phyloP scores from a whole-genome alignment of 2,329 filamentous ascomycete genomes.

The Fusarium setosum region DNA sequence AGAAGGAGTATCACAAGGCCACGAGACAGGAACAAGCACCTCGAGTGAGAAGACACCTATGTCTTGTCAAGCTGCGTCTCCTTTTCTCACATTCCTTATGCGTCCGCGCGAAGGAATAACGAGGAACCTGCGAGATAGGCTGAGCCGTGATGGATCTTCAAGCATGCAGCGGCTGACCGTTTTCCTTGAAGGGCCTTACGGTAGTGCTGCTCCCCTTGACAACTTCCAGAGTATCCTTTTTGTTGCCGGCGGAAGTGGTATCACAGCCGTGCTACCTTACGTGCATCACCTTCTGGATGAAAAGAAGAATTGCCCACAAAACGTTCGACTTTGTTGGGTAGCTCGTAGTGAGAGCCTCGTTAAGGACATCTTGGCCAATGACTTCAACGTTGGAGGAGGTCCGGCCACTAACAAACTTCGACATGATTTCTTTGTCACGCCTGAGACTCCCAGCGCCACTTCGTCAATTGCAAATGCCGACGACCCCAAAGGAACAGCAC shows the following conservation, averaged over 20 bases:
- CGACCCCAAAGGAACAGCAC: background rate
- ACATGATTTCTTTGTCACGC: background rate
- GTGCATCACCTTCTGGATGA: background rate
- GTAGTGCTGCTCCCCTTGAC: background rate
- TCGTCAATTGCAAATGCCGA: background rate
- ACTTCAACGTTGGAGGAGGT: background rate
- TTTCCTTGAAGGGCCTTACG: background rate
- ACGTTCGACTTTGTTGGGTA: background rate
- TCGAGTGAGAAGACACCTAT: background rate
- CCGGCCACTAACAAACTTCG: background rate
- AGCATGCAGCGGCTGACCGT: background rate
- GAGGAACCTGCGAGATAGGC: background rate
- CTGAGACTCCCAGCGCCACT: background rate
- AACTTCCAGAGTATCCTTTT: background rate
- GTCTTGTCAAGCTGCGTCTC: no score
- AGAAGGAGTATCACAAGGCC: background rate
- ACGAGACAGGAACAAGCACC: no score
- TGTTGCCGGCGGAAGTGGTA: background rate
- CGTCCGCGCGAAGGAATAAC: background rate
- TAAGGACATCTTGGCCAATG: background rate
- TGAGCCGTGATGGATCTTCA: background rate
- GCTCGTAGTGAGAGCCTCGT: background rate
- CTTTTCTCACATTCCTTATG: background rate
- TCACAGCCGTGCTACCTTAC: background rate
- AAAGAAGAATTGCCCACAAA: background rate